These are phyloP conservation scores for Erythrobasidium hasegawianum DNA, from an alignment of 1,284 basidiomycete species.

Conservation along the genomic window DNA sequence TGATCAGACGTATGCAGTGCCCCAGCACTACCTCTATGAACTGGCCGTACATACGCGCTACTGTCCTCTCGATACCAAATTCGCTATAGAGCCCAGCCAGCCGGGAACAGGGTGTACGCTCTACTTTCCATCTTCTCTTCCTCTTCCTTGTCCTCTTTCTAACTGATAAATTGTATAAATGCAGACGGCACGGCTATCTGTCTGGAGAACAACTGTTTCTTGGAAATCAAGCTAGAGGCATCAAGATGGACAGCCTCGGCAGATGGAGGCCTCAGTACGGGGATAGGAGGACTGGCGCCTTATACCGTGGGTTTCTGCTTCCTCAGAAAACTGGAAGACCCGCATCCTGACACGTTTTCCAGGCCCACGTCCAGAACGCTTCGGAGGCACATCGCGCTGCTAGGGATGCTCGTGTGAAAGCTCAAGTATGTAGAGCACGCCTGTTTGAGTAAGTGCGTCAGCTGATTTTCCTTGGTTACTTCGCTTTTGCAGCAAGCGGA, in stretches of 20 bases:
- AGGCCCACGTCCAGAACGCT: not conserved
- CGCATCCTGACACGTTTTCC: too few species aligned
- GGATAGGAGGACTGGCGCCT: not conserved
- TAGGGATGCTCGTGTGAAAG: not conserved
- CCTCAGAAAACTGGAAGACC: too few species aligned
- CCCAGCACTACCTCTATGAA: not conserved
- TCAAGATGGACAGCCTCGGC: not conserved
- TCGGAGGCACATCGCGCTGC: not conserved
- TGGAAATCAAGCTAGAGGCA: not conserved
- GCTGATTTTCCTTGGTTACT: too few species aligned
- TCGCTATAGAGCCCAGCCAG: not conserved
- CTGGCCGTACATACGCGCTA: not conserved
- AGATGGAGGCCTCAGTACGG: not conserved
- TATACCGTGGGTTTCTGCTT: not conserved
- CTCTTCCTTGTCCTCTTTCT: not conserved
- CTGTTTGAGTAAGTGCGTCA: too few species aligned
- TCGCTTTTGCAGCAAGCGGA: too few species aligned
- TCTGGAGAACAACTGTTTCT: not conserved
- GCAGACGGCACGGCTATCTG: not conserved
- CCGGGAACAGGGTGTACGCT: not conserved
- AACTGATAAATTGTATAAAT: not conserved
- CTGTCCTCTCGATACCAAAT: not conserved
- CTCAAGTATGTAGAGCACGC: not conserved
- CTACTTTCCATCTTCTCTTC: not conserved
- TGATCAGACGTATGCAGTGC: not conserved